These are phyloP conservation scores for Alternaria triticina DNA, from an alignment of 2,329 filamentous ascomycete genomes.

Conservation along the genomic window DNA sequence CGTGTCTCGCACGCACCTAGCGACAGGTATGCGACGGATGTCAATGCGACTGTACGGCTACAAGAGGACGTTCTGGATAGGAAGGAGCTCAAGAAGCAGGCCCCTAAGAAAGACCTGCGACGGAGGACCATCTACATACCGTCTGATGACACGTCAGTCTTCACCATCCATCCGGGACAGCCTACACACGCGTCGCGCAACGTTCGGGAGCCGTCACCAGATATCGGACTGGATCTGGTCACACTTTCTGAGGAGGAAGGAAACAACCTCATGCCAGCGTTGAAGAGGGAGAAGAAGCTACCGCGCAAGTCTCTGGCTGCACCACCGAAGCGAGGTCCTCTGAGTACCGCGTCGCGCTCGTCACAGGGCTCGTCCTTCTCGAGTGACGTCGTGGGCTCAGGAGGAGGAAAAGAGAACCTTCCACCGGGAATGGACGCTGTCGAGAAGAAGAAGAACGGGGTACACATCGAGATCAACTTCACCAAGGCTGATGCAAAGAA, in stretches of 20 bases:
- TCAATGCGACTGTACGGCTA: conserved; percentile 39
- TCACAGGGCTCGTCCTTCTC: conserved; percentile 51
- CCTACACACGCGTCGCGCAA: conserved; percentile 34
- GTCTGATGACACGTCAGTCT: conserved; percentile 58
- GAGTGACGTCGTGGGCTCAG: conserved; percentile 59
- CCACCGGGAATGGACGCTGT: conserved; percentile 56
- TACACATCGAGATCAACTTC: conserved; percentile 42
- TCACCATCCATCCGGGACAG: conserved; percentile 60
- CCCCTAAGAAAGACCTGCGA: conserved; percentile 50
- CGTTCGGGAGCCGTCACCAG: conserved; percentile 41
- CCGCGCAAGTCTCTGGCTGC: conserved; percentile 53
- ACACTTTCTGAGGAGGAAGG: conserved; percentile 48
- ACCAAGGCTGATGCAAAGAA: conserved; percentile 35
- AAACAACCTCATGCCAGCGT: conserved; percentile 34
- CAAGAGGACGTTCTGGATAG: conserved; percentile 39
- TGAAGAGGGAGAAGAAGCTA: conserved; percentile 42
- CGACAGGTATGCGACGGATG: conserved; percentile 31
- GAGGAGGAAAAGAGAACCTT: conserved; percentile 68
- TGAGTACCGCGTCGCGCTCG: conserved; percentile 52
- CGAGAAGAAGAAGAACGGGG: conserved; percentile 32
- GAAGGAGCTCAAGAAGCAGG: conserved; percentile 40
- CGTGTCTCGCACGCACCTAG: conserved; percentile 45
- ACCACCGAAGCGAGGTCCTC: conserved; percentile 57
- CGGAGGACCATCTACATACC: conserved; percentile 60
- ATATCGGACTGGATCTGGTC: conserved; percentile 48